Percentiles rank a stretch among this genome's conserved stretches.
These are phyloP conservation scores for Trichoderma atroviride DNA, from an alignment of 2,329 filamentous ascomycete species.

Conservation along the genomic window DNA sequence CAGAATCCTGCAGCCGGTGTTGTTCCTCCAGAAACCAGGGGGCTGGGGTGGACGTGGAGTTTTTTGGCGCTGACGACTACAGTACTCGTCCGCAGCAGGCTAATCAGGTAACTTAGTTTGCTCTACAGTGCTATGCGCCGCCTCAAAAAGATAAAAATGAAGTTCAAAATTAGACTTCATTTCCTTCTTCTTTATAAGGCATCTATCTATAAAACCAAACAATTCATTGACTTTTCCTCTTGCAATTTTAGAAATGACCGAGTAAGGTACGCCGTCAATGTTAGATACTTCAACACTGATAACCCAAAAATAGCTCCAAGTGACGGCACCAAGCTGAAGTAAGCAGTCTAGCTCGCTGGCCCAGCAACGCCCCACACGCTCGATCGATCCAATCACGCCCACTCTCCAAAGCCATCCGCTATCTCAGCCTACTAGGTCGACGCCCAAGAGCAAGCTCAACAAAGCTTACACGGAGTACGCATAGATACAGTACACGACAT, in stretches of 20 bases:
- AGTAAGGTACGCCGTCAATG: not conserved
- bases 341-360: conserved; percentile 33
- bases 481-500: not conserved
- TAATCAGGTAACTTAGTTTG: not conserved
- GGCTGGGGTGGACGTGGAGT: conserved; percentile 29
- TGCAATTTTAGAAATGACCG: not conserved
- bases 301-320: conserved; percentile 6
- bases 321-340: conserved; percentile 39
- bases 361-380: conserved; percentile 29
- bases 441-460: not conserved
- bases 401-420: not conserved
- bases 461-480: not conserved
- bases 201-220: not conserved
- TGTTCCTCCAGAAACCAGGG: conserved; percentile 36
- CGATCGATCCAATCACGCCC: conserved; percentile 15
- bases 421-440: not conserved
- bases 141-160: not conserved
- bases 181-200: not conserved
- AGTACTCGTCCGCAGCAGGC: not conserved
- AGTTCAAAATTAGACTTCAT: too few species aligned
- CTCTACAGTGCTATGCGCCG: not conserved
- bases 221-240: not conserved
- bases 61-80: not conserved
- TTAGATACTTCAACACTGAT: not conserved
- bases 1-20: not conserved